A percentile compares a stretch with the other conserved stretches of the same genome.
These are phyloP conservation scores for Rhododendron molle DNA, from an alignment of 148 eudicot species.

Conservation along the genomic window DNA sequence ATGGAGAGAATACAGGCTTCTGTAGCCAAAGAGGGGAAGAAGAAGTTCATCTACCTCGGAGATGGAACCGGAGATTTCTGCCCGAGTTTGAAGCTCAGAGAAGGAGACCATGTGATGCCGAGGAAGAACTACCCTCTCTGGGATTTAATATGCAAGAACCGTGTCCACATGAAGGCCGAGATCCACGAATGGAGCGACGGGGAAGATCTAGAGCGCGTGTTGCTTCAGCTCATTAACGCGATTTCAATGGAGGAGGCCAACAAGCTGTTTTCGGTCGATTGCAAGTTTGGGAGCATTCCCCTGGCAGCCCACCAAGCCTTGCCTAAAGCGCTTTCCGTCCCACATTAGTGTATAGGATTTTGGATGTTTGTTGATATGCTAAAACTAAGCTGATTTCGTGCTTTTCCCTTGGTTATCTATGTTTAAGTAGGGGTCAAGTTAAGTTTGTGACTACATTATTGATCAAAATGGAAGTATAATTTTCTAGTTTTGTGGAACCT, in stretches of 20 bases:
- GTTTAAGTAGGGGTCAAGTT: neutral
- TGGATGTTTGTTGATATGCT: neutral
- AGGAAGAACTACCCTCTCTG: conserved; percentile 73
- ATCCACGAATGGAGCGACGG: conserved; percentile 78
- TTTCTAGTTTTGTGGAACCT: neutral
- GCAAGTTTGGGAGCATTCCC: conserved; percentile 56
- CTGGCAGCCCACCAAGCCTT: conserved; percentile 36
- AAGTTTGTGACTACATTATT: neutral
- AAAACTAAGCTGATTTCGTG: neutral
- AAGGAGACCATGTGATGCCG: conserved; percentile 61
- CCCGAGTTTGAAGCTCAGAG: conserved; percentile 60
- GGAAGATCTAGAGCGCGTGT: conserved; percentile 43
- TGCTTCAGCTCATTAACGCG: conserved; percentile 39
- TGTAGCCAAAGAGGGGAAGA: conserved; percentile 32
- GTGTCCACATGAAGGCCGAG: conserved; percentile 32
- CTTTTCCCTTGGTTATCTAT: neutral
- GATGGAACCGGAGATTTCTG: conserved; percentile 79
- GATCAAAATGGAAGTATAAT: neutral
- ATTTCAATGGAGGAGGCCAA: conserved; percentile 11
- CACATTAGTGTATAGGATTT: conserved; percentile 13
- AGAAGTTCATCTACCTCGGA: conserved; percentile 59
- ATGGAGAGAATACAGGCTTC: conserved; percentile 44
- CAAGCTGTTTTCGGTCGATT: conserved; percentile 34
- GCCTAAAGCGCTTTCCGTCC: conserved; percentile 47
- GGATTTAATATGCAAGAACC: conserved; percentile 60